Evolutionary conservation across 2,329 filamentous ascomycete genomes (phyloP).

Genomic region (Aureobasidium sp.): DNA sequence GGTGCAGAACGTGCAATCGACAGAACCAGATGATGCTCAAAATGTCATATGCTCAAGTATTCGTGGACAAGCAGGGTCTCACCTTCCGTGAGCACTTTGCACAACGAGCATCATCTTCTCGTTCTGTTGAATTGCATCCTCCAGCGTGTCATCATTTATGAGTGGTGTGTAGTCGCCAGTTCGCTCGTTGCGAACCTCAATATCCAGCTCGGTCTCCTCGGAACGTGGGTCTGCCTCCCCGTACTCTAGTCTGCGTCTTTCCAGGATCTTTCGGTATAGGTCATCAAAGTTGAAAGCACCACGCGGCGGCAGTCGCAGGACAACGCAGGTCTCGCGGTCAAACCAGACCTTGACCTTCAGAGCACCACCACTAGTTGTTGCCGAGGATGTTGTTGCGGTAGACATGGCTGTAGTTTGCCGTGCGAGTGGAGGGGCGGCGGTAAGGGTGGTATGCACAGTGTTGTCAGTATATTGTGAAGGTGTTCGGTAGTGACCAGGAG

Average conservation of each 20-base stretch:
- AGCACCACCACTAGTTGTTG: slow-evolving; percentile 27
- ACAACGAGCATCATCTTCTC: slow-evolving; percentile 13
- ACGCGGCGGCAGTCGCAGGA: slow-evolving; percentile 78
- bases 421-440: slow-evolving; percentile 10
- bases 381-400: slow-evolving; percentile 25
- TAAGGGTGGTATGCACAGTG: slow-evolving; percentile 19
- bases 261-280: slow-evolving; percentile 75
- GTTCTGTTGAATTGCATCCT: slow-evolving; percentile 8
- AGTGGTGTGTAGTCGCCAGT: slow-evolving; percentile 6
- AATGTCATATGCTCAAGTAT: not conserved
- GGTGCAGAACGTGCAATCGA: not conserved
- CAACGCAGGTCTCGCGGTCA: slow-evolving; percentile 76
- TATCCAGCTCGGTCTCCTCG: slow-evolving; percentile 3
- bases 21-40: not conserved
- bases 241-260: slow-evolving; percentile 67
- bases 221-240: slow-evolving; percentile 3
- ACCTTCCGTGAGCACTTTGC: slow-evolving; percentile 1
- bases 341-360: slow-evolving; percentile 95
- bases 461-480: slow-evolving; percentile 22
- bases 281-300: slow-evolving; percentile 61
- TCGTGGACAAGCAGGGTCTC: not conserved
- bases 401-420: slow-evolving; percentile 18
- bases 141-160: not conserved
- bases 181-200: slow-evolving; percentile 7
- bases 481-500: slow-evolving; percentile 23